Percentiles rank a stretch among this genome's conserved stretches.
These are phyloP conservation scores for Pichia nanzhaoensis DNA, from an alignment of 805 yeast genomes.

Conservation along the genomic window DNA sequence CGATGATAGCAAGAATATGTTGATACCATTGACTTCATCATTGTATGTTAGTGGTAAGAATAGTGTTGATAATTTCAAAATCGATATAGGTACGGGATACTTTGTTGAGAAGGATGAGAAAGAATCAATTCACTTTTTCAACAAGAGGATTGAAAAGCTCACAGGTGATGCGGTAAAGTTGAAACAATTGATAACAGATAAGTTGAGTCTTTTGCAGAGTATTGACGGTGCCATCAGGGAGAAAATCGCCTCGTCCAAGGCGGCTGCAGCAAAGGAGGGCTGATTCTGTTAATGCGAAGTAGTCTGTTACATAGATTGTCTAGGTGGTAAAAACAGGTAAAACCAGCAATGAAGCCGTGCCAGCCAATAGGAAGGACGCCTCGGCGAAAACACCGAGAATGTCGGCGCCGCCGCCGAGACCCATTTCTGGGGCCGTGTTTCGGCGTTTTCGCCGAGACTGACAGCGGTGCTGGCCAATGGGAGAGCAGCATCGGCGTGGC, in stretches of 20 bases:
- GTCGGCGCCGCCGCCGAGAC: neutral
- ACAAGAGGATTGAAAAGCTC: slow-evolving; percentile 64
- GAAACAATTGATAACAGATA: slow-evolving; percentile 68
- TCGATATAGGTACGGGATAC: slow-evolving; percentile 96
- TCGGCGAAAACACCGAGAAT: slow-evolving; percentile 2
- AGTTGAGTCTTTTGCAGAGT: slow-evolving; percentile 54
- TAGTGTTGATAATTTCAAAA: slow-evolving; percentile 61
- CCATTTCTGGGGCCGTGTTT: neutral
- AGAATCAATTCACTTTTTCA: slow-evolving; percentile 67
- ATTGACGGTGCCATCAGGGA: slow-evolving; percentile 53
- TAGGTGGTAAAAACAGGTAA: no score
- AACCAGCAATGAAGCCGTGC: no score
- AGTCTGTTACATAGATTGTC: no score
- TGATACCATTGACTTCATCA: slow-evolving; percentile 86
- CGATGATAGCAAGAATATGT: slow-evolving; percentile 33
- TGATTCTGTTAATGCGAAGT: neutral
- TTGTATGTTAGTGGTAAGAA: slow-evolving; percentile 84
- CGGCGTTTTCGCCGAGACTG: neutral
- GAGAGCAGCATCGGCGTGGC: neutral
- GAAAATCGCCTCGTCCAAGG: slow-evolving; percentile 29
- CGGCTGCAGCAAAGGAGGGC: slow-evolving; percentile 33
- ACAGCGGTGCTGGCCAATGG: neutral
- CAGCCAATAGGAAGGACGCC: no score
- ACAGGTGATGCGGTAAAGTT: slow-evolving; percentile 67
- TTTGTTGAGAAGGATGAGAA: slow-evolving; percentile 71